Evolutionary conservation across 371 early-diverging fungal species (phyloP), one percentile per base, ranked within the genome.

Genomic region (Entomophthora muscae): DNA sequence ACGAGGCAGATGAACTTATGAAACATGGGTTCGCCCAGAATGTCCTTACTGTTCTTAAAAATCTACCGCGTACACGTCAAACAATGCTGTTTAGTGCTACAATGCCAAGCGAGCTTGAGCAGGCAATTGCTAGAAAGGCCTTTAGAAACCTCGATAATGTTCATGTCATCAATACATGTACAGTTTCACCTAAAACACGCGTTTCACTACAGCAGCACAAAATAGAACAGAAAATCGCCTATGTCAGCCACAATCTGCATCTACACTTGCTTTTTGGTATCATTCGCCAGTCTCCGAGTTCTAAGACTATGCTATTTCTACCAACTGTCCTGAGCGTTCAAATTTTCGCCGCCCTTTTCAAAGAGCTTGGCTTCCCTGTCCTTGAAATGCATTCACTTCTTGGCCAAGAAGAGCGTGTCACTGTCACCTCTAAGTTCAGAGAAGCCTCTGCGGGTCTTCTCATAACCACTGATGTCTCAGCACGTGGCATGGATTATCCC

Each of bases 401-500:
- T 70, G 69, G 71, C 3, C 95, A 94, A 69, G 69, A 70, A 21
- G 75, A 77, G 64, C 91, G 98, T 54, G 77, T 78, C 29, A 73
- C 77, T 27, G 83, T 87, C 5, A 78, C 92, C 0, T 78, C 84
- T 32, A 71, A 71, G 21, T 96, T 96, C 83, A 71, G 68, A n/a
- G 69, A 79, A 22, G 72, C 66, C 5, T 56, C 66, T 3, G 76
- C 74, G n/a, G 76, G 82, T 24, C 78, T 95, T 32, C 72, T 99
- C 67, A 85, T 99, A 66, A 97, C 99, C 0, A 92, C 98, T 0
- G 99, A 99, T 75, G 98, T 99, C 3, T 97, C 98, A 62, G 99
- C 99, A 32, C 90, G 99, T 69, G 99, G 99, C 42, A 89, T 99
- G 21, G 99, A 99, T 74, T 98, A 98, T 61, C 98, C 98, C 23